These are phyloP conservation scores for Xylariaceae sp. DNA, from an alignment of 2,329 filamentous ascomycete genomes.

Conservation along the genomic window DNA sequence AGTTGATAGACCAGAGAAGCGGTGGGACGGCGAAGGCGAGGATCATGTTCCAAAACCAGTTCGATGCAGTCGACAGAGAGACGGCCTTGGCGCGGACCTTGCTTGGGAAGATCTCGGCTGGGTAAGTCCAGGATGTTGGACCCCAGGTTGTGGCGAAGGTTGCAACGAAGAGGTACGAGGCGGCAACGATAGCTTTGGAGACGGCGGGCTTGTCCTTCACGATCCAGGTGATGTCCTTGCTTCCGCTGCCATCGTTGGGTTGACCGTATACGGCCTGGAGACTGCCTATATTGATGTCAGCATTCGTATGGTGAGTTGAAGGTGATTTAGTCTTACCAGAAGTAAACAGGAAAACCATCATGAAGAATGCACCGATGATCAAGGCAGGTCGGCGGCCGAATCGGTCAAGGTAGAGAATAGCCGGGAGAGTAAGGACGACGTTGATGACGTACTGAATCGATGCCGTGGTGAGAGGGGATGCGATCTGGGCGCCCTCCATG, in stretches of 20 bases:
- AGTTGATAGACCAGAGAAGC: constrained; percentile 51
- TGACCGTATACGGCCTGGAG: constrained; percentile 57
- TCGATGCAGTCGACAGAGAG: constrained; percentile 53
- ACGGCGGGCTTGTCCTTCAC: constrained; percentile 46
- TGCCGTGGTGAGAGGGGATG: constrained; percentile 52
- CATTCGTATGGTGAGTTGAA: background rate
- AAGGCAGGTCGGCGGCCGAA: constrained; percentile 54
- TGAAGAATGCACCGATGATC: constrained; percentile 50
- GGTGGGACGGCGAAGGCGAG: constrained; percentile 50
- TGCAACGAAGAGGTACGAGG: constrained; percentile 68
- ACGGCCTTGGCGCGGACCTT: constrained; percentile 59
- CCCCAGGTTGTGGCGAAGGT: constrained; percentile 50
- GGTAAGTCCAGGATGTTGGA: constrained; percentile 47
- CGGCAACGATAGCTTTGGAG: constrained; percentile 61
- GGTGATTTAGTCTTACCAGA: constrained; percentile 39
- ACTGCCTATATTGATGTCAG: constrained; percentile 33
- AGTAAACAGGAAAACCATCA: constrained; percentile 58
- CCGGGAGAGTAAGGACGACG: constrained; percentile 53
- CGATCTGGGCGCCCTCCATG: constrained; percentile 53
- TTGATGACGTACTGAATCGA: constrained; percentile 62
- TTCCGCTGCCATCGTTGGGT: constrained; percentile 38
- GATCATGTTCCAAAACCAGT: constrained; percentile 57
- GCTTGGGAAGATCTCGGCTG: constrained; percentile 57
- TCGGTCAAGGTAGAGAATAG: constrained; percentile 55
- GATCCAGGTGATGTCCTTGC: constrained; percentile 52